Evolutionary conservation across 352 stramenopile species (phyloP).

Genomic region (Thraustochytrium striatum): DNA sequence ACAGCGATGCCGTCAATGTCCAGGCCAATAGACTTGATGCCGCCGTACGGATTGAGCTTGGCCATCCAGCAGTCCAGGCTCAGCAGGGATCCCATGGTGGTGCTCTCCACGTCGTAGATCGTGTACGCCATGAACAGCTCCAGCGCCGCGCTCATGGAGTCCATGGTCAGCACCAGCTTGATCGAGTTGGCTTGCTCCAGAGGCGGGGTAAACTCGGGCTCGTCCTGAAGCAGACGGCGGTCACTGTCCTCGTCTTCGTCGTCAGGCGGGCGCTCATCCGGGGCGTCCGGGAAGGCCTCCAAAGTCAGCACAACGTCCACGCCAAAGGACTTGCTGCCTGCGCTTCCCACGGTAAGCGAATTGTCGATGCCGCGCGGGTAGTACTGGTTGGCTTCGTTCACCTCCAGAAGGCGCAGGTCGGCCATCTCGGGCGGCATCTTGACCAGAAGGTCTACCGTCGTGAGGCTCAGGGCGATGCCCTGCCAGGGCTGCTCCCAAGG

Average conservation of each 20-base stretch:
- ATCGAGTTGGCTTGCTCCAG: not conserved
- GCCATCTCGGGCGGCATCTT: too few species aligned
- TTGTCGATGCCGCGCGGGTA: too few species aligned
- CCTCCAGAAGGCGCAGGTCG: too few species aligned
- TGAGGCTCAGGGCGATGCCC: too few species aligned
- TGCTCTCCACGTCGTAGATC: not conserved
- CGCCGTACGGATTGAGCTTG: not conserved
- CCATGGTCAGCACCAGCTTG: not conserved
- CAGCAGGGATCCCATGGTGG: not conserved
- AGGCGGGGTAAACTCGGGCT: not conserved
- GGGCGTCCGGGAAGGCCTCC: not conserved
- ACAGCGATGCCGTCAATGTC: not conserved
- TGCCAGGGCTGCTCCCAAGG: too few species aligned
- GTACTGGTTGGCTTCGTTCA: too few species aligned
- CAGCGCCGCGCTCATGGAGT: not conserved
- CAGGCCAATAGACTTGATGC: not conserved
- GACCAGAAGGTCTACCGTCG: too few species aligned
- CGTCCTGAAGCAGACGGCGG: not conserved
- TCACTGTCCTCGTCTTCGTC: not conserved
- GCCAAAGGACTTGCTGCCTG: too few species aligned
- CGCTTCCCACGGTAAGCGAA: too few species aligned
- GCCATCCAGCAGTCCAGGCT: not conserved
- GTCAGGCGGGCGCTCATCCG: not conserved
- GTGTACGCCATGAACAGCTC: not conserved
- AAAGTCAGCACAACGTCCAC: not conserved